A percentile compares a stretch with the other conserved stretches of the same genome.
These are phyloP conservation scores for Bipolaris sorokiniana DNA, from an alignment of 2,329 filamentous ascomycete genomes.

Conservation along the genomic window DNA sequence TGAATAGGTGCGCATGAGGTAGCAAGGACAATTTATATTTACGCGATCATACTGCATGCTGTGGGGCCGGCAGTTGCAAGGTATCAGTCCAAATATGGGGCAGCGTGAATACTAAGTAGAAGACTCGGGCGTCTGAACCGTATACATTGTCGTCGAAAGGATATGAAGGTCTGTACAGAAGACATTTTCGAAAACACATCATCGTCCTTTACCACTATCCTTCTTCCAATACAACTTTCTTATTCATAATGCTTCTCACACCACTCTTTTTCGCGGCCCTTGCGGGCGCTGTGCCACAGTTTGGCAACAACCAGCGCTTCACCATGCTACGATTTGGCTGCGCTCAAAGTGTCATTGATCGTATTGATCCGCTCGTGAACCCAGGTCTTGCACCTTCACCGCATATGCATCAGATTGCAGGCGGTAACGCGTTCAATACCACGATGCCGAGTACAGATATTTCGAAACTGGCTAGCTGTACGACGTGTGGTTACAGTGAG, in stretches of 20 bases:
- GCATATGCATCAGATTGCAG: slow-evolving; percentile 51
- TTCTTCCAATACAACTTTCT: not conserved
- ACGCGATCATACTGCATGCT: not conserved
- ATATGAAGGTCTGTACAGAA: not conserved
- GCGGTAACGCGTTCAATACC: slow-evolving; percentile 56
- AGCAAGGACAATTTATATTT: slow-evolving; percentile 2
- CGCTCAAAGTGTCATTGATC: slow-evolving; percentile 40
- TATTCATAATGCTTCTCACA: slow-evolving; percentile 28
- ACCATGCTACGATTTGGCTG: slow-evolving; percentile 47
- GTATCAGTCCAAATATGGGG: not conserved
- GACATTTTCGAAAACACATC: not conserved
- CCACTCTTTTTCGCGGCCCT: slow-evolving; percentile 31
- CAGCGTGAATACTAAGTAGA: too few relatives aligned
- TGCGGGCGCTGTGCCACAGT: slow-evolving; percentile 32
- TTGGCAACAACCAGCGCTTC: slow-evolving; percentile 13
- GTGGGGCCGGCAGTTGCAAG: slow-evolving; percentile 7
- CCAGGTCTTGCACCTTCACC: slow-evolving; percentile 44
- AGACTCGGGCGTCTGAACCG: not conserved
- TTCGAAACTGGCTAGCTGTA: slow-evolving; percentile 46
- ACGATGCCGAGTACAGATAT: slow-evolving; percentile 50
- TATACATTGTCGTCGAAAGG: not conserved
- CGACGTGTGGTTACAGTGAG: slow-evolving; percentile 46
- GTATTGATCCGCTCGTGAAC: slow-evolving; percentile 45
- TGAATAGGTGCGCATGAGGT: not conserved
- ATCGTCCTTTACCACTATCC: not conserved